These are phyloP conservation scores for Solanum pennellii DNA, from an alignment of 257 asterid species.

Conservation along the genomic window DNA sequence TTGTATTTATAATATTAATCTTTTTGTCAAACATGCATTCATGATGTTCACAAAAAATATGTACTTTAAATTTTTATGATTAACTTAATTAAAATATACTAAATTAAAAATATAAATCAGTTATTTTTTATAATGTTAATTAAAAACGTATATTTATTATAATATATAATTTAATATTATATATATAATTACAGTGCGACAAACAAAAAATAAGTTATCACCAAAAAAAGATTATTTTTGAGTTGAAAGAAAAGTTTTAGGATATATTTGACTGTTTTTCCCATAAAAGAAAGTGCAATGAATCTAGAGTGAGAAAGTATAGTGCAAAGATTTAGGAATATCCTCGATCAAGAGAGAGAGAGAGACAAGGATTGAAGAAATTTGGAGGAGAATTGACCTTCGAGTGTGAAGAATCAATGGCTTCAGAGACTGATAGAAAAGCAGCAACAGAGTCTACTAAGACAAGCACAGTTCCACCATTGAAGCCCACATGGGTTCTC, in stretches of 20 bases:
- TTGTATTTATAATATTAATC: too few species aligned
- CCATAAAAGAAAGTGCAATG: neutral
- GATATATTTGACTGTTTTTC: neutral
- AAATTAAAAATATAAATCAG: too few species aligned
- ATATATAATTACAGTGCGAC: too few species aligned
- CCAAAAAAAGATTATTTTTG: neutral
- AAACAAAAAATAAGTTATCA: too few species aligned
- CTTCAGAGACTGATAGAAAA: neutral
- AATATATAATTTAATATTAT: too few species aligned
- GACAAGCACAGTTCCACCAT: neutral
- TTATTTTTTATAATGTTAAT: too few species aligned
- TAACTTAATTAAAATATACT: too few species aligned
- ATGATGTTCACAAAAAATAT: too few species aligned
- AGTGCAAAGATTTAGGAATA: neutral
- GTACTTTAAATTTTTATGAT: too few species aligned
- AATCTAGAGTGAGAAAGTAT: neutral
- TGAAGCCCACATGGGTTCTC: constrained; percentile 27
- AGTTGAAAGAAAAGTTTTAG: neutral
- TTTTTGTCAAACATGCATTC: too few species aligned
- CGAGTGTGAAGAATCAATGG: neutral
- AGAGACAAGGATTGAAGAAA: neutral
- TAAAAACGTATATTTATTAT: too few species aligned
- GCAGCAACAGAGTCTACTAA: neutral
- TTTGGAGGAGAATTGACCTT: neutral
- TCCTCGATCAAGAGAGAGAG: neutral